These are phyloP conservation scores for Fomitiporia mediterranea DNA, from an alignment of 1,284 basidiomycete genomes.

Conservation along the genomic window DNA sequence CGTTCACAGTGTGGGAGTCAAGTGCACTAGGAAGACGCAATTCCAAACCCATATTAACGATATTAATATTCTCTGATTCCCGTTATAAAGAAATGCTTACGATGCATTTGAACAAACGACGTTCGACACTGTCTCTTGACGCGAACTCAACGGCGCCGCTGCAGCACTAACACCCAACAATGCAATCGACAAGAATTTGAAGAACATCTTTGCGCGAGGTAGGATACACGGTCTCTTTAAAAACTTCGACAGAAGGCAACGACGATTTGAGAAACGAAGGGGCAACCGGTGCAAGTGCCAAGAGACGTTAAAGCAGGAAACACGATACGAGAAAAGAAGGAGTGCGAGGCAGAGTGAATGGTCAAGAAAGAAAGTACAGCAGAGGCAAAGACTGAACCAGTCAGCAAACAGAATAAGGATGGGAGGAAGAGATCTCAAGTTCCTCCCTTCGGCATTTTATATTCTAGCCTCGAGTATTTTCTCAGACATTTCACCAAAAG, in stretches of 20 bases:
- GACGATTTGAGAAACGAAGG: too few relatives aligned
- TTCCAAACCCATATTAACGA: too few relatives aligned
- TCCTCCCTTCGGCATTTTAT: not conserved
- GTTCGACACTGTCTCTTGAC: constrained; percentile 27
- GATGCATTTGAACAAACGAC: constrained; percentile 23
- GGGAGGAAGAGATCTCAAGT: not conserved
- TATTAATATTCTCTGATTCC: too few relatives aligned
- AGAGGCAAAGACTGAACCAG: constrained; percentile 20
- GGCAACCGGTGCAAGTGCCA: not conserved
- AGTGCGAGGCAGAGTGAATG: not conserved
- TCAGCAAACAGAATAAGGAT: constrained; percentile 9
- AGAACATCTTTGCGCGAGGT: constrained; percentile 23
- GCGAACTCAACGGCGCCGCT: constrained; percentile 25
- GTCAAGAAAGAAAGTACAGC: not conserved
- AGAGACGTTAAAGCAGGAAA: not conserved
- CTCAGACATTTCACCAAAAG: not conserved
- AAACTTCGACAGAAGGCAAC: not conserved
- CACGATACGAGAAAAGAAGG: not conserved
- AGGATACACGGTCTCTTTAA: not conserved
- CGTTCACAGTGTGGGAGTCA: constrained; percentile 32
- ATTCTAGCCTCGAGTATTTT: not conserved
- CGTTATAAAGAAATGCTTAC: constrained; percentile 21
- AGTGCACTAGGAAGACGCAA: too few relatives aligned
- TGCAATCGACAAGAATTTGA: constrained; percentile 16
- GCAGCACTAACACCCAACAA: constrained; percentile 24